These are phyloP conservation scores for Pistacia integerrima DNA, from an alignment of 345 rosid genomes.

Conservation along the genomic window DNA sequence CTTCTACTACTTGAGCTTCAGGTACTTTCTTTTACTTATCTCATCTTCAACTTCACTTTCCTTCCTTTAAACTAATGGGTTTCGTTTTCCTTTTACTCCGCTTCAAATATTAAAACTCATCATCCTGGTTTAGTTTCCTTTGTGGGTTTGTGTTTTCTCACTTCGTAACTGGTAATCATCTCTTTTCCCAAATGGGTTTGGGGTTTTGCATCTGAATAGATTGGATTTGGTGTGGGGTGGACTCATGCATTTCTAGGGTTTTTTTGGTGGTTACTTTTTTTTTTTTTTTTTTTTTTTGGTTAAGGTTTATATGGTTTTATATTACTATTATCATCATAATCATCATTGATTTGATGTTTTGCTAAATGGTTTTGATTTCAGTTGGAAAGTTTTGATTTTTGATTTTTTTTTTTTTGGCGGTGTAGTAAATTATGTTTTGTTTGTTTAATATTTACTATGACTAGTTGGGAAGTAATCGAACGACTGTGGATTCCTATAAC, in stretches of 20 bases:
- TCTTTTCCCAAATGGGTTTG: slow-evolving; percentile 19
- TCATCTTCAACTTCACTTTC: not conserved
- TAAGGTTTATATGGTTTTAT: not conserved
- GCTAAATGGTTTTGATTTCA: not conserved
- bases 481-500: not conserved
- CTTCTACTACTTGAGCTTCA: not conserved
- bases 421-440: not conserved
- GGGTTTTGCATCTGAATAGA: slow-evolving; percentile 1
- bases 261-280: not conserved
- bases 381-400: not conserved
- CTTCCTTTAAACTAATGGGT: not conserved
- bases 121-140: not conserved
- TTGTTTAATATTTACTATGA: not conserved
- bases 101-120: not conserved
- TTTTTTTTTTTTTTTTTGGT: not conserved
- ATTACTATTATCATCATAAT: not conserved
- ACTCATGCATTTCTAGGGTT: not conserved
- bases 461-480: not conserved
- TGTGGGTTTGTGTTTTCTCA: not conserved
- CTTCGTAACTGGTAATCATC: not conserved
- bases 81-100: not conserved
- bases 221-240: slow-evolving; percentile 11
- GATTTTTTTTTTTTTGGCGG: not conserved
- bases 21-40: not conserved
- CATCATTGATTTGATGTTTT: not conserved